phyloP scores from a whole-genome alignment of 805 yeast species.

The Torulaspora indica region DNA sequence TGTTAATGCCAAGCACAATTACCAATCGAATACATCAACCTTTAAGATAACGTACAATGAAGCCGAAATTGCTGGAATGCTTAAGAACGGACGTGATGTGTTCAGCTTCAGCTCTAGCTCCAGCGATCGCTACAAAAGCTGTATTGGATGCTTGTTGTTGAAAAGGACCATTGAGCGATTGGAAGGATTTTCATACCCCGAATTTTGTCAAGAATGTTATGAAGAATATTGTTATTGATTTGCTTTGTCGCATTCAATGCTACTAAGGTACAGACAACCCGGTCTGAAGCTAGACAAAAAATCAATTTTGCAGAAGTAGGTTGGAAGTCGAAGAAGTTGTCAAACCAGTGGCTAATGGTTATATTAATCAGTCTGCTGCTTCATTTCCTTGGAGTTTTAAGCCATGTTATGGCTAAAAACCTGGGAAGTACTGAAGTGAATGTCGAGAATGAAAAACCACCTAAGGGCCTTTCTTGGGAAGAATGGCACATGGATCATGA shows the following conservation, averaged over 20 bases:
- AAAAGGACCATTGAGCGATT: constrained; percentile 46
- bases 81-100: constrained; percentile 49
- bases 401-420: constrained; percentile 8
- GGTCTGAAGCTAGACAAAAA: not conserved
- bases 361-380: not conserved
- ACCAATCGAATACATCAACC: constrained; percentile 52
- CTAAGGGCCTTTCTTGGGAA: constrained; percentile 63
- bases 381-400: constrained; percentile 7
- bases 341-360: not conserved
- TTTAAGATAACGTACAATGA: constrained; percentile 49
- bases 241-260: not conserved
- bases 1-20: constrained; percentile 43
- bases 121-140: constrained; percentile 39
- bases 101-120: constrained; percentile 47
- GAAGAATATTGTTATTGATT: constrained; percentile 39
- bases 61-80: constrained; percentile 43
- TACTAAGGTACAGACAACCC: too few species aligned
- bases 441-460: constrained; percentile 40
- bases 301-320: not conserved
- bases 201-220: constrained; percentile 39
- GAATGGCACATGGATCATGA: constrained; percentile 89
- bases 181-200: constrained; percentile 27
- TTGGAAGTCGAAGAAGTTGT: too few species aligned
- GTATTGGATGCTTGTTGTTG: constrained; percentile 55
- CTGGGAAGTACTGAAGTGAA: constrained; percentile 23